phyloP scores from a whole-genome alignment of 305 asterid genomes.

The Euphrasia arctica region DNA sequence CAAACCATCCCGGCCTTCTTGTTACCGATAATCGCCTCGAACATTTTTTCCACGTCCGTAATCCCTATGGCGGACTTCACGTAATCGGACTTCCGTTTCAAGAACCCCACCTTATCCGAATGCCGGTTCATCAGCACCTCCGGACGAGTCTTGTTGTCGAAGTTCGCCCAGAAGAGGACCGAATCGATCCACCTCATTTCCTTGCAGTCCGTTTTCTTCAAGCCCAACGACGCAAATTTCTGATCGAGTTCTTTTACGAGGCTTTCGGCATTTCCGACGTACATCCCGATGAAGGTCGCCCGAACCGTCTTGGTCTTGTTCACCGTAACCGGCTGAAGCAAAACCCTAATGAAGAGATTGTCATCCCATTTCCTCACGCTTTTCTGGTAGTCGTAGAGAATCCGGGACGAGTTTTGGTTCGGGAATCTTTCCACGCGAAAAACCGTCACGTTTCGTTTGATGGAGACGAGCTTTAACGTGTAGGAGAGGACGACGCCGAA shows the following conservation, averaged over 20 bases:
- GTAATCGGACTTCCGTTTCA: constrained; percentile 1
- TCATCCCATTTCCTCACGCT: background rate
- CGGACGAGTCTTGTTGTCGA: background rate
- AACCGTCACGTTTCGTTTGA: background rate
- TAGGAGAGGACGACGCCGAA: constrained; percentile 10
- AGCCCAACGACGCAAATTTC: background rate
- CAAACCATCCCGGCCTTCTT: background rate
- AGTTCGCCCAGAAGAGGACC: background rate
- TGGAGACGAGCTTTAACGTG: background rate
- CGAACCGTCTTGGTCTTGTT: background rate
- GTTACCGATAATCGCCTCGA: background rate
- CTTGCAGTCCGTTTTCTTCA: background rate
- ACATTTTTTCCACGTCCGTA: background rate
- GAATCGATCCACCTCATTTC: background rate
- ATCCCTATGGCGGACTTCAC: background rate
- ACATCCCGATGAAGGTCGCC: too few species aligned
- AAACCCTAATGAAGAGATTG: background rate
- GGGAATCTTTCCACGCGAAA: background rate
- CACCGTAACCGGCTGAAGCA: background rate
- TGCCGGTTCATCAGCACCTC: background rate
- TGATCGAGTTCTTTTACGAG: background rate
- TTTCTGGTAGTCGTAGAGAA: background rate
- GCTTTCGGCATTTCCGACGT: too few species aligned
- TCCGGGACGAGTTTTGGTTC: background rate
- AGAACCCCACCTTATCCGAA: too few species aligned